Evolutionary conservation across 495 filamentous ascomycete species (phyloP), one percentile per base, ranked within the genome.

Genomic region (Trichoderma virens): DNA sequence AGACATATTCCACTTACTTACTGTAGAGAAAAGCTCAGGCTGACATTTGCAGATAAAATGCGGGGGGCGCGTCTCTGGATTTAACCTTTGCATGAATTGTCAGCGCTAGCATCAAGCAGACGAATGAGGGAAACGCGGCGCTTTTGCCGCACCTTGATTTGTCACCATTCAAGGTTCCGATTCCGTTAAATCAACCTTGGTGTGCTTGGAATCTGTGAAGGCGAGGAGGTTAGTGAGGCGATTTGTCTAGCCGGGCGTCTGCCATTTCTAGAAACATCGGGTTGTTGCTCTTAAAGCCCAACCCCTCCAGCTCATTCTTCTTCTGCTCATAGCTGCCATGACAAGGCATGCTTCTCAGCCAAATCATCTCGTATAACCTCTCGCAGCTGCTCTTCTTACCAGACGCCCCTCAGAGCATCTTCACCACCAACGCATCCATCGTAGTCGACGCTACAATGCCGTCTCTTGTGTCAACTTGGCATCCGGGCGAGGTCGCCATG

Each of bases 401-500:
- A 11, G 30, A 5, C 11, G 20, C 51, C 8, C 51, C 51, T 13
- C 25, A 16, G 23, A 56, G 51, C 51, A 13, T 56, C 51, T 20
- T 56, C 51, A 56, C 27, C 51, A 56, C 25, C 51, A 56, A 56
- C 51, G 51, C 51, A 27, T 56, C 51, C 13, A 27, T 30, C 38
- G 20, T 45, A 35, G 18, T 62, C 61, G 35, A 62, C 18, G 35
- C 61, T 16, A 35, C n/a, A 9, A 64, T 64, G 62, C 62, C 62
- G 18, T 56, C 62, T 9, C 30, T 30, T 16, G 32, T 38, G 25
- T 32, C 25, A 18, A 13, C 16, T 23, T 65, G 56, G 56, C 64
- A 65, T 56, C 20, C 18, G 2, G 64, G 64, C 31, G 64, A 65
- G 41, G 62, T 47, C 16, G 71, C 69, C 6, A 64, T 74, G 8